Percentiles rank a stretch among this genome's conserved stretches.
These are phyloP conservation scores for Chlorella sp. DNA, from an alignment of 139 green algal genomes.

Conservation along the genomic window DNA sequence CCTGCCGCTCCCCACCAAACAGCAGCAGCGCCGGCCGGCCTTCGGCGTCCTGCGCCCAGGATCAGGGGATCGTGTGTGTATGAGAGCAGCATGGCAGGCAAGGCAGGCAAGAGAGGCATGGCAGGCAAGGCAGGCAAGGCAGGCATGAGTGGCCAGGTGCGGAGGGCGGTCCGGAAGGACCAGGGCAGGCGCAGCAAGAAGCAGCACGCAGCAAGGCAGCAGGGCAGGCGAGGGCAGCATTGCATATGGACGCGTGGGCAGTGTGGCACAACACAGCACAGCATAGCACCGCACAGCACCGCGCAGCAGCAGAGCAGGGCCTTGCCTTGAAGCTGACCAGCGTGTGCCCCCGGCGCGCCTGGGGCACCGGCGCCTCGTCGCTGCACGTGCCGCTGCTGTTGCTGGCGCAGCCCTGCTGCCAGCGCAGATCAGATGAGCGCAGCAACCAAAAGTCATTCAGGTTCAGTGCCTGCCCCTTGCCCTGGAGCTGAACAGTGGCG, in stretches of 20 bases:
- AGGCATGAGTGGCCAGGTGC: too few relatives aligned
- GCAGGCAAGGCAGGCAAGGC: background rate
- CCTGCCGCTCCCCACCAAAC: constrained; percentile 26
- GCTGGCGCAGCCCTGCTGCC: constrained; percentile 4
- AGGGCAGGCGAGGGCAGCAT: background rate
- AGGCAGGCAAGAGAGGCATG: background rate
- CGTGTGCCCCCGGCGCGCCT: constrained; percentile 5
- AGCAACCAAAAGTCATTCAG: constrained; percentile 20
- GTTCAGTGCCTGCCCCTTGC: background rate
- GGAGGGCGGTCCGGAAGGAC: too few relatives aligned
- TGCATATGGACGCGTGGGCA: too few relatives aligned
- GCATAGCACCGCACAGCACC: too few relatives aligned
- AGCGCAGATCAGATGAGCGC: background rate
- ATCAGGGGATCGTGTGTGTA: background rate
- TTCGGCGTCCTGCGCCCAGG: background rate
- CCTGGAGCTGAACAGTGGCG: background rate
- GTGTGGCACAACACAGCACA: too few relatives aligned
- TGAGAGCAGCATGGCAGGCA: background rate
- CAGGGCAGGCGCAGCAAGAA: background rate
- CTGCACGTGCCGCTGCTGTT: background rate
- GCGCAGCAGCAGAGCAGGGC: too few relatives aligned
- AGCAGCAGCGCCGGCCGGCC: constrained; percentile 6
- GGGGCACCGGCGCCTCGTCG: background rate
- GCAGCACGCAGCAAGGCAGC: background rate
- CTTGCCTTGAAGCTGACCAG: background rate